phyloP scores from a whole-genome alignment of 2,329 filamentous ascomycete species.

The Fusarium devonianum region DNA sequence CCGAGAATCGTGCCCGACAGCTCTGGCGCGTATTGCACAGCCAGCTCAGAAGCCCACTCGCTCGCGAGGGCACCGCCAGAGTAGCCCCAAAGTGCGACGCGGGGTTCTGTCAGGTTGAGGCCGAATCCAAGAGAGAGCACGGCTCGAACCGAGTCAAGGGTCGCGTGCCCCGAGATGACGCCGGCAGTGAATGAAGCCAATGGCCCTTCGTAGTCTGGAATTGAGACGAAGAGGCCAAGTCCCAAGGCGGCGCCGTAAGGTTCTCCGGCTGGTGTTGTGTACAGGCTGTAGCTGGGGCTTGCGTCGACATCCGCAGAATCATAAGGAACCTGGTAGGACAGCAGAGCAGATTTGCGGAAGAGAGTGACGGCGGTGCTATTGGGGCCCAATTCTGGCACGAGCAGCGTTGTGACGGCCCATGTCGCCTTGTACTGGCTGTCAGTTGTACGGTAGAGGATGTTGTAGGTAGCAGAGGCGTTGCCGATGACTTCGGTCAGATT shows the following conservation, averaged over 20 bases:
- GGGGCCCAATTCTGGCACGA: conserved; percentile 26
- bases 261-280: neutral
- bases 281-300: conserved; percentile 31
- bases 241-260: conserved; percentile 17
- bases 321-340: conserved; percentile 37
- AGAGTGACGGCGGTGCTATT: conserved; percentile 17
- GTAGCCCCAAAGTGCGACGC: conserved; percentile 61
- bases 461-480: conserved; percentile 34
- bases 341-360: conserved; percentile 28
- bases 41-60: conserved; percentile 61
- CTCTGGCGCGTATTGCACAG: conserved; percentile 60
- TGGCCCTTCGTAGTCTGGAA: conserved; percentile 57
- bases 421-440: conserved; percentile 35
- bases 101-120: conserved; percentile 29
- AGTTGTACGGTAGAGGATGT: conserved; percentile 38
- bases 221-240: conserved; percentile 44
- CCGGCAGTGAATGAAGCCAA: conserved; percentile 54
- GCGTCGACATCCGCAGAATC: conserved; percentile 36
- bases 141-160: conserved; percentile 55
- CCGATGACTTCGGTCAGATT: conserved; percentile 30
- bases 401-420: conserved; percentile 38
- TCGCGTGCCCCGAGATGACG: conserved; percentile 52
- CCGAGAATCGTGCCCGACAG: conserved; percentile 52
- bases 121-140: conserved; percentile 47
- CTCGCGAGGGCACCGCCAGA: conserved; percentile 61